A percentile compares a stretch with the other conserved stretches of the same genome.
Evolutionary conservation across 768 basidiomycete species (phyloP).

Genomic region (Russula vinacea): DNA sequence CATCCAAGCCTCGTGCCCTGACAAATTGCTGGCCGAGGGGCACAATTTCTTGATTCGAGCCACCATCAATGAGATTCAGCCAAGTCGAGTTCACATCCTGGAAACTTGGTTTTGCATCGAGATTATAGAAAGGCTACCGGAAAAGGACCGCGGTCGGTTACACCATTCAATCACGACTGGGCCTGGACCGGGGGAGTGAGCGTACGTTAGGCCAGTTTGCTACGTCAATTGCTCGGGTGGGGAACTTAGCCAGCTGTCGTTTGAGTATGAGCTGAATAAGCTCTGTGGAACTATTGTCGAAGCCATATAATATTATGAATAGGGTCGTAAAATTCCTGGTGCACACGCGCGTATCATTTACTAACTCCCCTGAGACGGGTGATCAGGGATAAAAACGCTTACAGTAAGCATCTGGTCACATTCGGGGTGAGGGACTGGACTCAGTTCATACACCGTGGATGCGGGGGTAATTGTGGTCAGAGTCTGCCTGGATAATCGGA

Average conservation of each 20-base stretch:
- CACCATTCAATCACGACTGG: not conserved
- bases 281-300: conserved; percentile 38
- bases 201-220: conserved; percentile 64
- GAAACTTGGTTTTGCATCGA: conserved; percentile 46
- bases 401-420: conserved; percentile 34
- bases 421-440: conserved; percentile 22
- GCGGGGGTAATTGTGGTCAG: conserved; percentile 42
- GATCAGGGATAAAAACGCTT: conserved; percentile 20
- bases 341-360: not conserved
- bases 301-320: conserved; percentile 43
- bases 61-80: conserved; percentile 68
- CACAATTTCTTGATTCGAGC: conserved; percentile 66
- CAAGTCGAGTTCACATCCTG: conserved; percentile 50
- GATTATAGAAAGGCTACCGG: conserved; percentile 47
- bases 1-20: conserved; percentile 63
- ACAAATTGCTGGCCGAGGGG: conserved; percentile 72
- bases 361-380: not conserved
- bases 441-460: conserved; percentile 58
- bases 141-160: not conserved
- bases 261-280: conserved; percentile 49
- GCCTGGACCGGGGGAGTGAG: conserved; percentile 16
- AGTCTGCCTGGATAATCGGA: conserved; percentile 62
- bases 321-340: conserved; percentile 51
- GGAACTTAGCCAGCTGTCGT: conserved; percentile 47
- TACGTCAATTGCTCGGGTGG: conserved; percentile 54